These are phyloP conservation scores for Geosiphon pyriformis DNA, from an alignment of 192 early-diverging fungal genomes.

Conservation along the genomic window DNA sequence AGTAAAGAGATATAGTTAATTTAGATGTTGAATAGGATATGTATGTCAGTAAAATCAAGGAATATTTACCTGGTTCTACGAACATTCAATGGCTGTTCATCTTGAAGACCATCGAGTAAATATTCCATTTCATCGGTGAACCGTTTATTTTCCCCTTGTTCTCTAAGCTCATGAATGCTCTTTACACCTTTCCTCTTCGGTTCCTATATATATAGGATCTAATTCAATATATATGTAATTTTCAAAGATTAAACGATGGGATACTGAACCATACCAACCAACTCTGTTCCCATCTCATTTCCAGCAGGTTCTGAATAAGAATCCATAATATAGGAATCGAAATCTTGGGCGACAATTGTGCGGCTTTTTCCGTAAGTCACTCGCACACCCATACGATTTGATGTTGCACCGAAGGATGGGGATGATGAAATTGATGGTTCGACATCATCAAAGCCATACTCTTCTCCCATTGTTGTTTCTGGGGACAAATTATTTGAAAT, in stretches of 20 bases:
- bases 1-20: not conserved
- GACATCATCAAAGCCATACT: too few species aligned
- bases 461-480: too few species aligned
- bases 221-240: too few species aligned
- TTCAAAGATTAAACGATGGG: too few species aligned
- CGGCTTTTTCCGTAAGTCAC: conserved; percentile 18
- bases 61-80: conserved; percentile 40
- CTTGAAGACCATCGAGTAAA: conserved; percentile 45
- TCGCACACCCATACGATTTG: not conserved
- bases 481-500: too few species aligned
- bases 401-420: not conserved
- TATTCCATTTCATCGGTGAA: conserved; percentile 61
- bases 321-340: not conserved
- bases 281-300: too few species aligned
- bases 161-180: conserved; percentile 52
- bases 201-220: too few species aligned
- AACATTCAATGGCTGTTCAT: conserved; percentile 38
- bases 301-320: too few species aligned
- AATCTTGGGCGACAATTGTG: conserved; percentile 5
- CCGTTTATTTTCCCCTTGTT: conserved; percentile 47
- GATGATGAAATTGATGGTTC: not conserved
- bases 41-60: not conserved
- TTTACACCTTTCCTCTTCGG: conserved; percentile 35
- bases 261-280: too few species aligned
- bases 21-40: not conserved